These are phyloP conservation scores for Sclerotinia subarctica DNA, from an alignment of 2,329 filamentous ascomycete species.

Conservation along the genomic window DNA sequence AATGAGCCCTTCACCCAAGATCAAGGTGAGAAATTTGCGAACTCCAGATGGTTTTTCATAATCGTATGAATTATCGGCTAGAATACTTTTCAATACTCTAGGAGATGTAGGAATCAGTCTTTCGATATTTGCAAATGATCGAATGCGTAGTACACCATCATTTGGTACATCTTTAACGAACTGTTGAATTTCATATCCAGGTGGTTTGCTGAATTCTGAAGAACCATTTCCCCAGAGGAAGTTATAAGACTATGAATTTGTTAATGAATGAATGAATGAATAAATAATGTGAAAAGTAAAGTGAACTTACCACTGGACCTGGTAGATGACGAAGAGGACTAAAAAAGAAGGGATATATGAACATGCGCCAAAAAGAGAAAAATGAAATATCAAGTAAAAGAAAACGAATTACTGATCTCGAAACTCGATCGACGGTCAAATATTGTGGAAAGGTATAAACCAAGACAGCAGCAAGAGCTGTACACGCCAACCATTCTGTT, in stretches of 20 bases:
- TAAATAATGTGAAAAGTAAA: neutral
- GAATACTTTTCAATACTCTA: constrained; percentile 63
- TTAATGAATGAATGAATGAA: neutral
- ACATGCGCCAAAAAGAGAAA: constrained; percentile 12
- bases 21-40: constrained; percentile 53
- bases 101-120: constrained; percentile 56
- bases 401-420: constrained; percentile 14
- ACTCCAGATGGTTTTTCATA: constrained; percentile 60
- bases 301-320: constrained; percentile 20
- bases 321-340: constrained; percentile 25
- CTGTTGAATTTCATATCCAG: constrained; percentile 24
- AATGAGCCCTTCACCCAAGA: constrained; percentile 69
- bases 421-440: constrained; percentile 4
- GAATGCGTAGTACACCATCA: constrained; percentile 65
- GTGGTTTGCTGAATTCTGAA: constrained; percentile 7
- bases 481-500: constrained; percentile 10
- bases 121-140: constrained; percentile 57
- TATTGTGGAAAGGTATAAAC: constrained; percentile 15
- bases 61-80: constrained; percentile 65
- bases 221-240: constrained; percentile 8
- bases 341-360: constrained; percentile 23
- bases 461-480: constrained; percentile 7
- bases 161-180: constrained; percentile 57
- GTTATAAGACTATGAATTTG: constrained; percentile 4
- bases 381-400: constrained; percentile 4